Conservation (phyloP, 257 asterid genomes). For the Cinchona pubescens region DNA sequence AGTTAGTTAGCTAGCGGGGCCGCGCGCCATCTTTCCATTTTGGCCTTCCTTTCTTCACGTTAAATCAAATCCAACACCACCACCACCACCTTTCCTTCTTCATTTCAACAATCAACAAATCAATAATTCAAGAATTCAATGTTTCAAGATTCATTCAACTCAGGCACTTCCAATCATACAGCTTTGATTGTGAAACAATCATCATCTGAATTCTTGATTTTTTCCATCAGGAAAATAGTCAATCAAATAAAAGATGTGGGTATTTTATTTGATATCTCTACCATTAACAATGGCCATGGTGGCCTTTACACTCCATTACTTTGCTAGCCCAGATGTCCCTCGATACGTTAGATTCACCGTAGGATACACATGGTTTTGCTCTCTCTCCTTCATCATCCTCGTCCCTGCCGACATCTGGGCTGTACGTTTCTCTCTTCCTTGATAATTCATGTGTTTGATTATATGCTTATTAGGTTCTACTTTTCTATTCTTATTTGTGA, state of each 20-base stretch:
- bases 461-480: too few relatives aligned
- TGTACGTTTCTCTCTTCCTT: slow-evolving; percentile 32
- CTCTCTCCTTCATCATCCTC: slow-evolving; percentile 63
- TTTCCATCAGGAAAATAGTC: not conserved
- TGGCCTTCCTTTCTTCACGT: not conserved
- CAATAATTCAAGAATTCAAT: too few relatives aligned
- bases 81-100: not conserved
- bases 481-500: too few relatives aligned
- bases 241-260: slow-evolving; percentile 46
- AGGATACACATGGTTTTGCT: slow-evolving; percentile 79
- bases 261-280: slow-evolving; percentile 59
- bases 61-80: not conserved
- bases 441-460: not conserved
- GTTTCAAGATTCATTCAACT: too few relatives aligned
- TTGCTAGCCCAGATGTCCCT: slow-evolving; percentile 70
- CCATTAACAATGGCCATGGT: slow-evolving; percentile 76
- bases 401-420: slow-evolving; percentile 88
- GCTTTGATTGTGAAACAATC: too few relatives aligned
- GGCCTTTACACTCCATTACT: slow-evolving; percentile 56
- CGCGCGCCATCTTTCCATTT: too few relatives aligned
- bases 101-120: not conserved
- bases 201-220: not conserved
- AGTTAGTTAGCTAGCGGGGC: too few relatives aligned
- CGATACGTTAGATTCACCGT: slow-evolving; percentile 59
- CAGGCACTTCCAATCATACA: too few relatives aligned